Base-by-base conservation (phyloP, 1,139 yeast genomes). In the Debaryomyces udenii region DNA sequence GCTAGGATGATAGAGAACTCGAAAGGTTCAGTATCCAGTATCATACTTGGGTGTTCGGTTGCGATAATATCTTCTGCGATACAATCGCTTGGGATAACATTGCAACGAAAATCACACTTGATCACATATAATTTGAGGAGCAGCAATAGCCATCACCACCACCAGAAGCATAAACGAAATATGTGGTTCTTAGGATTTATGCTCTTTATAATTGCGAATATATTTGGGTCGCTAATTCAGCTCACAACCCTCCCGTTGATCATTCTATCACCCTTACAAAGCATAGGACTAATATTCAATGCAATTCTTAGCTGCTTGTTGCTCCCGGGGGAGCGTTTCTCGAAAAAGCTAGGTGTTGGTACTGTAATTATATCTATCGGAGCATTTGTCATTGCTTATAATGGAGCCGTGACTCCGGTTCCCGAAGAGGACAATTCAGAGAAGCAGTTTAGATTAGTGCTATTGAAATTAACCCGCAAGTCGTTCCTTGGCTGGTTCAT, bases 221-320 rank as follows among this genome's bases (percentile, higher is more conserved):
- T 90, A 1, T 68, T 89, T 38, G 96, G 97, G 1, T 85, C 94
- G 3, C 72, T 86, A 24, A 85, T 89, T 27, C 96, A 90, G 61
- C 82, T 90, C 31, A 80, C 94, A 2, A 86, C 96, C 1, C 68
- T 90, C 32, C 96, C 96, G 0, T 68, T 90, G 46, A 85, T 89
- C 37, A 76, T 90, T 2, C 62, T 89, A 42, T 83, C 91, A 27
- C 96, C 96, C 0, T 64, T 90, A 38, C 96, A 90, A 60, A 90
- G 96, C 24, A 81, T 85, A 11, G 96, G 96, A 0, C 73, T 90
- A 27, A 91, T 89, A 3, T 89, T 90, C 70, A 90, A 90, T 61
- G 81, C 94, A 3, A 50, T 72, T 1, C 62, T 87, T 7, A 85
- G 90, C 51, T 87, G 95, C 37, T 59, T 86, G 18, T 49, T 87